These are phyloP conservation scores for Bidens hawaiensis DNA, from an alignment of 140 eudicot genomes.

Conservation along the genomic window DNA sequence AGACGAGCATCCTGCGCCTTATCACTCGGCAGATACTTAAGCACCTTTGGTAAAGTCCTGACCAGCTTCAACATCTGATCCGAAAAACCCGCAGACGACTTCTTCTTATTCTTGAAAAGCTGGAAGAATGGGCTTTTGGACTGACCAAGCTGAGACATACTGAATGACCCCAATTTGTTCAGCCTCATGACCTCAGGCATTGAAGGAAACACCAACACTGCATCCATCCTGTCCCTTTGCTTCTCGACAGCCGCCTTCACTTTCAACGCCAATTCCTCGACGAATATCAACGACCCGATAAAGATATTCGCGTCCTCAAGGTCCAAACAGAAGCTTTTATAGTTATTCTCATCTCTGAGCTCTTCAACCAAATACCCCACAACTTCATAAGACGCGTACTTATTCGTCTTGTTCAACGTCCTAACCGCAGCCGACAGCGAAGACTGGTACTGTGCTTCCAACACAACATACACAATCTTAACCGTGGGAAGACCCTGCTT, in stretches of 20 bases:
- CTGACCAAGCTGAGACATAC: slow-evolving; percentile 95
- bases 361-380: slow-evolving; percentile 98
- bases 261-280: slow-evolving; percentile 86
- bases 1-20: slow-evolving; percentile 99
- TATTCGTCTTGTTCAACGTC: slow-evolving; percentile 46
- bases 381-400: slow-evolving; percentile 68
- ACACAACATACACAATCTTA: slow-evolving; percentile 86
- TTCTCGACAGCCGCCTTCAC: slow-evolving; percentile 90
- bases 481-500: slow-evolving; percentile 68
- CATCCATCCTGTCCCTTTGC: slow-evolving; percentile 95
- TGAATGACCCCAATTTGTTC: slow-evolving; percentile 86
- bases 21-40: slow-evolving; percentile 95
- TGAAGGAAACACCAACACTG: slow-evolving; percentile 93
- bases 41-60: slow-evolving; percentile 92
- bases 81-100: slow-evolving; percentile 88
- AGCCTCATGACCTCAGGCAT: slow-evolving; percentile 99
- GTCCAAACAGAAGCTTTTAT: slow-evolving; percentile 78
- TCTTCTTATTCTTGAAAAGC: slow-evolving; percentile 81
- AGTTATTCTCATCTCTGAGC: slow-evolving; percentile 79
- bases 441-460: slow-evolving; percentile 97
- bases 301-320: slow-evolving; percentile 92
- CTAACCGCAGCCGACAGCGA: slow-evolving; percentile 81
- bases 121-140: slow-evolving; percentile 92
- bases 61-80: slow-evolving; percentile 96
- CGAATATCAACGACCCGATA: slow-evolving; percentile 88